These are phyloP conservation scores for Ananas comosus DNA, from an alignment of 176 grass and related monocot genomes.

Conservation along the genomic window DNA sequence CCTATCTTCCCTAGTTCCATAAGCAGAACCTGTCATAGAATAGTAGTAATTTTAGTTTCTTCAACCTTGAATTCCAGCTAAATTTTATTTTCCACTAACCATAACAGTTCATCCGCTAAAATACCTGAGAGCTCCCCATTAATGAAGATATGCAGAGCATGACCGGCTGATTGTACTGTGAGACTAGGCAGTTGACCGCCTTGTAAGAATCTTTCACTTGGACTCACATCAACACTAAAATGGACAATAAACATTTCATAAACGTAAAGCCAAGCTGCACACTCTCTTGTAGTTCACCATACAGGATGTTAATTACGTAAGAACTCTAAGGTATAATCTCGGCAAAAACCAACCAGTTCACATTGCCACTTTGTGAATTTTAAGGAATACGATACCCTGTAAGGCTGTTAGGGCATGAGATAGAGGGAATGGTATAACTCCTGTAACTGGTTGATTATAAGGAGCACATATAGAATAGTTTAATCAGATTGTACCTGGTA, in stretches of 20 bases:
- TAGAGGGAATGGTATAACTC: not conserved
- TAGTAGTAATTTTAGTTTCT: slow-evolving; percentile 17
- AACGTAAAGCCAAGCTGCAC: slow-evolving; percentile 12
- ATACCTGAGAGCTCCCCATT: slow-evolving; percentile 91
- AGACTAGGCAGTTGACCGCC: slow-evolving; percentile 57
- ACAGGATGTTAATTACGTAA: not conserved
- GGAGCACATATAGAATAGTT: not conserved
- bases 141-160: slow-evolving; percentile 73
- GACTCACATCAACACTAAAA: slow-evolving; percentile 68
- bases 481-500: slow-evolving; percentile 44
- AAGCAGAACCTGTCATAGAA: slow-evolving; percentile 56
- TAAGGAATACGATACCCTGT: too few relatives aligned
- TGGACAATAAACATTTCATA: slow-evolving; percentile 10
- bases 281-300: not conserved
- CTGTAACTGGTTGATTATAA: not conserved
- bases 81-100: not conserved
- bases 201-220: slow-evolving; percentile 71
- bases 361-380: not conserved
- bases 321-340: not conserved
- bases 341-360: not conserved
- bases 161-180: slow-evolving; percentile 78
- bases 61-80: not conserved
- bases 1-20: slow-evolving; percentile 90
- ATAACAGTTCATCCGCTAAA: slow-evolving; percentile 1
- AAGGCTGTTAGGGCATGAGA: not conserved